A percentile compares a stretch with the other conserved stretches of the same genome.
Evolutionary conservation across 371 early-diverging fungal species (phyloP).

Genomic region (Mucor sp.): DNA sequence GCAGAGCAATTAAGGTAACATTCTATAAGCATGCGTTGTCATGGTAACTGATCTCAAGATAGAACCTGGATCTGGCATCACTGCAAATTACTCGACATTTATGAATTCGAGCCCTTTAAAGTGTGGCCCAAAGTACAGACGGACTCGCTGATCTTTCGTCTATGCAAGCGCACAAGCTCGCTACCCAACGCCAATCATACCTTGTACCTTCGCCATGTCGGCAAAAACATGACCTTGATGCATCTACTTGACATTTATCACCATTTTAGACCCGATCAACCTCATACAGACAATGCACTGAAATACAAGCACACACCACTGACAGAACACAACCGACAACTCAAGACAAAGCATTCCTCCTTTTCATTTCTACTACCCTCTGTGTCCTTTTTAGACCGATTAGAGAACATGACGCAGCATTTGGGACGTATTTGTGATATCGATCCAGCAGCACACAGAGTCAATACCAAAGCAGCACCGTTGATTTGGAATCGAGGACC

Average conservation of each 20-base stretch:
- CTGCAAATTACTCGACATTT: conserved; percentile 57
- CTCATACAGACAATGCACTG: conserved; percentile 6
- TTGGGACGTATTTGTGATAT: conserved; percentile 57
- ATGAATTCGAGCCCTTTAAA: conserved; percentile 69
- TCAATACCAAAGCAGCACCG: conserved; percentile 23
- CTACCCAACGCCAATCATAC: conserved; percentile 15
- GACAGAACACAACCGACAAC: neutral
- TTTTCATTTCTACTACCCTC: conserved; percentile 52
- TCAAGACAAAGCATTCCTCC: conserved; percentile 35
- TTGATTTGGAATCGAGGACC: conserved; percentile 68
- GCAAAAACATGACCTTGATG: conserved; percentile 1
- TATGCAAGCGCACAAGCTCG: conserved; percentile 37
- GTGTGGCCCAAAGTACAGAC: conserved; percentile 70
- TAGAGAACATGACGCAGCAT: conserved; percentile 38
- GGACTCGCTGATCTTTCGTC: conserved; percentile 63
- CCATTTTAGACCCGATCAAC: neutral
- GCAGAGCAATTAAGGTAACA: conserved; percentile 54
- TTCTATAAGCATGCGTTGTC: no score
- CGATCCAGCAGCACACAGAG: conserved; percentile 6
- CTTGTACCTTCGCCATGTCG: conserved; percentile 18
- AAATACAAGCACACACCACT: conserved; percentile 11
- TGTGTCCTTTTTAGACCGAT: conserved; percentile 41
- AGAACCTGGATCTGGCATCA: conserved; percentile 64
- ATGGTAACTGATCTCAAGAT: neutral
- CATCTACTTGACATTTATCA: conserved; percentile 10